Conservation (phyloP, 2,329 filamentous ascomycete species). For the Drechslerella stenobrocha region DNA sequence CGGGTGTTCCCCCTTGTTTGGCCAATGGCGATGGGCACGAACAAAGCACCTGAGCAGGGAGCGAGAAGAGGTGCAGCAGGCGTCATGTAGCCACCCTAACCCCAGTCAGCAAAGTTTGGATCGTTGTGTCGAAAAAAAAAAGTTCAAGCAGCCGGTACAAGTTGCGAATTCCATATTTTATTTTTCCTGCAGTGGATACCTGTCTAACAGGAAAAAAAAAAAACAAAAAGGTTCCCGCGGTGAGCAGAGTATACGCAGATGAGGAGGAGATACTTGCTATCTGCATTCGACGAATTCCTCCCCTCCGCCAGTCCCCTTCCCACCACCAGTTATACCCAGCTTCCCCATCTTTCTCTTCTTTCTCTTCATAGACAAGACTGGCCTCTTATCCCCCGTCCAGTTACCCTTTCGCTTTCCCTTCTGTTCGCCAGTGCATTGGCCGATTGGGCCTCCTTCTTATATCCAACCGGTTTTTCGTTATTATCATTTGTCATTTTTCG, state of each 20-base stretch:
- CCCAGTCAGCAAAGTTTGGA: conserved; percentile 49
- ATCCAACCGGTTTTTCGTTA: conserved; percentile 28
- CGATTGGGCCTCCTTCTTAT: conserved; percentile 14
- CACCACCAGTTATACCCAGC: conserved; percentile 45
- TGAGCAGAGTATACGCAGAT: conserved; percentile 35
- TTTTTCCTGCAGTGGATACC: conserved; percentile 36
- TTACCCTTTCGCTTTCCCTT: conserved; percentile 28
- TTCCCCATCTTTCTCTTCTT: conserved; percentile 47
- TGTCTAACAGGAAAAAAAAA: too few species aligned
- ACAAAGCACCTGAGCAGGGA: conserved; percentile 47
- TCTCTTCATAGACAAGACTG: conserved; percentile 46
- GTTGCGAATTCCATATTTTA: conserved; percentile 41
- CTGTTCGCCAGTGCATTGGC: conserved; percentile 6
- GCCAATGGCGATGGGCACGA: conserved; percentile 46
- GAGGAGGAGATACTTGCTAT: conserved; percentile 36
- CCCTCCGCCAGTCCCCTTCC: conserved; percentile 39
- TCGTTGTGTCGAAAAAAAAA: conserved; percentile 46
- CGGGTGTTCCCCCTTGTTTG: conserved; percentile 47
- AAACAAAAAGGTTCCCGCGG: conserved; percentile 47
- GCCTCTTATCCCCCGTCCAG: conserved; percentile 44
- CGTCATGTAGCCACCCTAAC: conserved; percentile 48
- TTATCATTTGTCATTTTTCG: neutral
- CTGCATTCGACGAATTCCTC: conserved; percentile 49
- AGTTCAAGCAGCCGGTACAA: conserved; percentile 43
- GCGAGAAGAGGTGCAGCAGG: conserved; percentile 46